Percentiles rank a stretch among this genome's conserved stretches.
Evolutionary conservation across 768 basidiomycete species (phyloP).

Genomic region (Myochromella boudieri): DNA sequence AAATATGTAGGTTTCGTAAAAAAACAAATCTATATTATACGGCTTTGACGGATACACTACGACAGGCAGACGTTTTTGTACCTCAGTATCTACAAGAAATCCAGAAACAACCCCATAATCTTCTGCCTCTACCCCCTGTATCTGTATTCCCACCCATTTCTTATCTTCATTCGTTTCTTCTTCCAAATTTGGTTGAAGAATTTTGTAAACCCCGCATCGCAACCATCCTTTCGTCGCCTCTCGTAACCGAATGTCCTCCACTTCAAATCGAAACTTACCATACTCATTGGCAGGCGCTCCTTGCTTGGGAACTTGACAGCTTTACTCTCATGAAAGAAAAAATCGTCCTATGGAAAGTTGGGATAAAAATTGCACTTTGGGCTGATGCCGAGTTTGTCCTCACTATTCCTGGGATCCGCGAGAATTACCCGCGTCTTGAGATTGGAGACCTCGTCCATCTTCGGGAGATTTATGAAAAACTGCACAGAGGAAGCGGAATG

Average conservation of each 20-base stretch:
- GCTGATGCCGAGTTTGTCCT: conserved; percentile 36
- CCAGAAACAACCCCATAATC: conserved; percentile 42
- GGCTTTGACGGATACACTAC: conserved; percentile 1
- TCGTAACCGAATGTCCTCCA: conserved; percentile 23
- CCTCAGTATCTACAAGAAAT: conserved; percentile 51
- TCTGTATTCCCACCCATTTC: conserved; percentile 39
- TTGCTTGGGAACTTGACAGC: conserved; percentile 46
- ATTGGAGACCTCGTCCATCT: conserved; percentile 46
- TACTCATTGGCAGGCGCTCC: conserved; percentile 39
- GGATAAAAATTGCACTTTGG: conserved; percentile 35
- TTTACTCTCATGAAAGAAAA: conserved; percentile 39
- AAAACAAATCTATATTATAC: background rate
- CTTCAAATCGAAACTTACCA: conserved; percentile 33
- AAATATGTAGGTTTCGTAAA: conserved; percentile 38
- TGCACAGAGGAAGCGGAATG: conserved; percentile 31
- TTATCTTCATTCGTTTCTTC: conserved; percentile 42
- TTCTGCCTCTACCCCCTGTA: conserved; percentile 41
- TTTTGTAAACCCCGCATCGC: conserved; percentile 20
- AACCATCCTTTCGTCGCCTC: conserved; percentile 29
- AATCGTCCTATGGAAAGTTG: conserved; percentile 43
- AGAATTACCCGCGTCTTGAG: conserved; percentile 39
- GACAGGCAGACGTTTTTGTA: conserved; percentile 46
- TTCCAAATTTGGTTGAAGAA: conserved; percentile 34
- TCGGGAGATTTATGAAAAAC: conserved; percentile 36
- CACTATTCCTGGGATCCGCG: conserved; percentile 39